Conservation (phyloP, 306 rosid genomes). For the Cucumis hystrix region DNA sequence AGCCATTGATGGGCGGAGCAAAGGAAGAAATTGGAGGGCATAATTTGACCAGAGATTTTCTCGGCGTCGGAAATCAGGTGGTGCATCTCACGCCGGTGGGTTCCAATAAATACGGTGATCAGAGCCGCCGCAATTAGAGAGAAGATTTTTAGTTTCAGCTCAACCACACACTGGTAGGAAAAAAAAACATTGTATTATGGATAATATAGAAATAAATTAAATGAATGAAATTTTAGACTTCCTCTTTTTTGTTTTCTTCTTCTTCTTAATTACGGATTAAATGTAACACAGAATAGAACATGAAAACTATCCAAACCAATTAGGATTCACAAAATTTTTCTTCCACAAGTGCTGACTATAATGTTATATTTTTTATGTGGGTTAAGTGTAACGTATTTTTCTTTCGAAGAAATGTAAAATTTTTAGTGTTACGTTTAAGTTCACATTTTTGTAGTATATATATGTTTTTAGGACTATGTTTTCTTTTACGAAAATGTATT, state of each 20-base stretch:
- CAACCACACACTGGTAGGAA: background rate
- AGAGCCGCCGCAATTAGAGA: background rate
- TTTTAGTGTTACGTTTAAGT: too few species aligned
- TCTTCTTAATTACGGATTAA: background rate
- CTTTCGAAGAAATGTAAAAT: too few species aligned
- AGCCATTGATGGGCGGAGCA: background rate
- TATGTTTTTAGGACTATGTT: too few species aligned
- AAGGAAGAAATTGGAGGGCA: slow-evolving; percentile 14
- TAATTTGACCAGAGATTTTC: slow-evolving; percentile 67
- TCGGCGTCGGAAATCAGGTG: slow-evolving; percentile 53
- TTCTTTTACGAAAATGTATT: too few species aligned
- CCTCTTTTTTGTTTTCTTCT: background rate
- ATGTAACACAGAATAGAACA: background rate
- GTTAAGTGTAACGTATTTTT: too few species aligned
- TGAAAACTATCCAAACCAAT: background rate
- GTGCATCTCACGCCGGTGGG: slow-evolving; percentile 20
- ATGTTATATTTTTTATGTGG: background rate
- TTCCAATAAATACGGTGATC: slow-evolving; percentile 16
- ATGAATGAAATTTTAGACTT: background rate
- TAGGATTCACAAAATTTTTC: background rate
- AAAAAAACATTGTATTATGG: background rate
- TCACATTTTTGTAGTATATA: too few species aligned
- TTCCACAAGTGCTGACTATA: background rate
- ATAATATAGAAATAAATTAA: background rate
- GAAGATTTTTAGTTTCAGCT: background rate